Base-by-base conservation (phyloP, 306 rosid species). In the Morella rubra region DNA sequence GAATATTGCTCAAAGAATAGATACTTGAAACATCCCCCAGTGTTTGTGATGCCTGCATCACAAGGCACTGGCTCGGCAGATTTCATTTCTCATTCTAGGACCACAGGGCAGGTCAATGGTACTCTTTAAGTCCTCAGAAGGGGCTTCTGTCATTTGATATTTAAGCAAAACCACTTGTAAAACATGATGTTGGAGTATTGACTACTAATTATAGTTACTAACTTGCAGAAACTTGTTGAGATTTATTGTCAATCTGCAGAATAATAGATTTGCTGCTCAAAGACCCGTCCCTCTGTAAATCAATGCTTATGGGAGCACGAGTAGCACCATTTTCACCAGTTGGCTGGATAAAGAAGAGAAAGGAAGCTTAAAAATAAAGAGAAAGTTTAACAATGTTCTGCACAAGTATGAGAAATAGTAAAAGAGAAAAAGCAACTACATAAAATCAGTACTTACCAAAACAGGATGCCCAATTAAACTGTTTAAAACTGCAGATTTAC, bases 291-390 rank as follows among this genome's bases (percentile, higher is more conserved):
- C 91, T 83, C 88, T 89, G 99, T 75, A 95, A 87, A 87, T 92
- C 97, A 76, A 95, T 89, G 85, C 89, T 84, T 71, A 95, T 92
- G 44, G 97, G 99, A 79, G 97, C 97, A 7, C 99, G 91, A 1
- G 99, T 95, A 73, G 97, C 99, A 71, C 99, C 99, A 79, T 92
- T 95, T 79, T 95, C 99, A 73, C 97, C 97, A 5, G 99, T 95
- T 71, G 99, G 99, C 99, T 95, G 90, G 27, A 85, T 44, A 55
- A 47, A 77, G 60, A 85, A 16, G 72, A 73, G 51, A 51, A 67
- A 75, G 7, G 4, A 42, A 72, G 46, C 56, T 56, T 52, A 41
- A 45, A 49, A 77, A 84, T 64, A 37, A 77, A 40, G 69, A 44
- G 8, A 16, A 10, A 32, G 72, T 20, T 49, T 53, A 27, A 47